Base-by-base conservation (phyloP, 345 rosid genomes). In the Euclidium syriacum region DNA sequence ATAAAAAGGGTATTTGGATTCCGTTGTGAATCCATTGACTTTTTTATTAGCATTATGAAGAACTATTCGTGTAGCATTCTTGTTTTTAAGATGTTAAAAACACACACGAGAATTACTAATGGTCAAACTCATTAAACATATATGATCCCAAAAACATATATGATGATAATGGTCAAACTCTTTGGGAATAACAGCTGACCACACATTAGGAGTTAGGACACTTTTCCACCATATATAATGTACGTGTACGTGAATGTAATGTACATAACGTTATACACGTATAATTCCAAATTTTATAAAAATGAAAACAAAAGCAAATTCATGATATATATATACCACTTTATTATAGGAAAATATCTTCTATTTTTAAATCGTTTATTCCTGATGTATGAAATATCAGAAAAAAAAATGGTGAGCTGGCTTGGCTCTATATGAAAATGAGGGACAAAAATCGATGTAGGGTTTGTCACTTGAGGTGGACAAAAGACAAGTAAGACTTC, bases 401-500 rank as follows among this genome's bases (percentile, higher is more conserved):
- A 27, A 42, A 44, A 30, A 30, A 43, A 44, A 18, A 30, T 58
- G 29, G 35, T 9, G 44, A 35, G n/a, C n/a, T n/a, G n/a, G n/a
- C n/a, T n/a, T n/a, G 3, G 16, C 14, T 48, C 12, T 51, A 23
- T n/a, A 22, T 54, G 44, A 22, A 15, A 54, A 2, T 23, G 16
- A 12, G 17, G 41, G 27, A 18, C 7, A 39, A 26, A 19, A 42
- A 1, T 59, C 29, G 1, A 16, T 47, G 33, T 25, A 46, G 46
- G 66, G 16, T 34, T 33, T n/a, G n/a, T n/a, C n/a, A n/a, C n/a
- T 46, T 61, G 25, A 47, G 18, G 47, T 61, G 46, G 56, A 16
- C 25, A 22, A 17, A 61, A 48, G 55, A 61, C 24, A 38, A 61
- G n/a, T 24, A 48, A 60, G 66, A 61, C 56, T 61, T 61, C 16